Percentiles rank a stretch among this genome's conserved stretches.
Conservation (phyloP, 2,329 filamentous ascomycete genomes). For the Hypoxylon sp. region DNA sequence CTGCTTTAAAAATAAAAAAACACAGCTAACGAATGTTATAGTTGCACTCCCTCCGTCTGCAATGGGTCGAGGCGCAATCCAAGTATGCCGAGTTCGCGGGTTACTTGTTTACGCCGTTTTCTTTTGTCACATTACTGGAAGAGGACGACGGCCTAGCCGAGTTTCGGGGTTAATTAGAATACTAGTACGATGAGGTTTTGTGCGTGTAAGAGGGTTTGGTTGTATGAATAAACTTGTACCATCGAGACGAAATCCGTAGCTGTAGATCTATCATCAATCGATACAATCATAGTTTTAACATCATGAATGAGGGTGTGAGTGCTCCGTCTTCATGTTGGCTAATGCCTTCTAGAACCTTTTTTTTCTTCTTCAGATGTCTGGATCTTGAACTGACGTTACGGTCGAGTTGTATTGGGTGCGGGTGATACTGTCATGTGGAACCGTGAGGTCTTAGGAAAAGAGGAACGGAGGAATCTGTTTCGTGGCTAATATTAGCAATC, state of each 20-base stretch:
- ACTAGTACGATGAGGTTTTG: constrained; percentile 9
- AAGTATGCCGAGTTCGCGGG: constrained; percentile 85
- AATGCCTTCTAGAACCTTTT: too few species aligned
- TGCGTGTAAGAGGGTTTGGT: background rate
- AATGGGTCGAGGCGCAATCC: constrained; percentile 88
- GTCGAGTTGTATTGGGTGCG: background rate
- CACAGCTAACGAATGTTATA: constrained; percentile 32
- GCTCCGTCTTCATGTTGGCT: too few species aligned
- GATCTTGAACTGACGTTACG: background rate
- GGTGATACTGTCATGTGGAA: too few species aligned
- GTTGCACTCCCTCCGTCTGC: constrained; percentile 78
- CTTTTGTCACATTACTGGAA: constrained; percentile 76
- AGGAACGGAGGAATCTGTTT: too few species aligned
- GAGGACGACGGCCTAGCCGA: constrained; percentile 64
- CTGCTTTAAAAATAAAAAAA: background rate
- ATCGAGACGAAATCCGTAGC: background rate
- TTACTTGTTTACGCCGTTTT: constrained; percentile 79
- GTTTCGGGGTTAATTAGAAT: constrained; percentile 45
- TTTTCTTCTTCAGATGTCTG: too few species aligned
- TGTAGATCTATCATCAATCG: background rate
- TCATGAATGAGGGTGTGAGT: background rate
- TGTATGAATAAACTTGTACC: background rate
- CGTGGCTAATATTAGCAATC: too few species aligned
- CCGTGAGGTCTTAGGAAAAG: too few species aligned
- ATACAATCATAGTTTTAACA: background rate